Percentiles rank a stretch among this genome's conserved stretches.
phyloP scores from a whole-genome alignment of 768 basidiomycete genomes.

The Kwoniella sp. region DNA sequence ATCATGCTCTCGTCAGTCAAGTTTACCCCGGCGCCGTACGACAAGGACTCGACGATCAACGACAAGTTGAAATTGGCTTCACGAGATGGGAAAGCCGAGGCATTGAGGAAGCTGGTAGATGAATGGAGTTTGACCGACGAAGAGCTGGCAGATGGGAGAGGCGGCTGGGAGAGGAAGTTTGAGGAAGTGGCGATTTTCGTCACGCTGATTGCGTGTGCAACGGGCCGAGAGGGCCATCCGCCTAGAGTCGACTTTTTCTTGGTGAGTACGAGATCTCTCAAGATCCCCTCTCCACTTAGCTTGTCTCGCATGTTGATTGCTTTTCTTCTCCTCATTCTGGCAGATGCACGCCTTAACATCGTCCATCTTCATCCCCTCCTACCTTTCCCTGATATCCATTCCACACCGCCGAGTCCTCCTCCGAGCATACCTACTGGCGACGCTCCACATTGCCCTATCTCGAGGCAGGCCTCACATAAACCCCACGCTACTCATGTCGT shows the following conservation, averaged over 20 bases:
- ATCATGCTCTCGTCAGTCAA: conserved; percentile 13
- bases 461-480: conserved; percentile 37
- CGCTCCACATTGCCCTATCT: conserved; percentile 30
- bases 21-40: conserved; percentile 27
- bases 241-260: conserved; percentile 47
- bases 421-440: conserved; percentile 28
- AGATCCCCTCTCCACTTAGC: not conserved
- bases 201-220: conserved; percentile 35
- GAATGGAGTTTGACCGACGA: conserved; percentile 37
- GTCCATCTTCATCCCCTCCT: conserved; percentile 44
- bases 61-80: conserved; percentile 25
- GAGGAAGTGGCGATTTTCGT: conserved; percentile 42
- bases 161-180: conserved; percentile 28
- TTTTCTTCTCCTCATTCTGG: not conserved
- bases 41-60: conserved; percentile 31
- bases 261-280: conserved; percentile 32
- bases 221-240: conserved; percentile 30
- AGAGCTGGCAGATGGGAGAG: conserved; percentile 27
- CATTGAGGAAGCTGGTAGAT: conserved; percentile 22
- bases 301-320: not conserved
- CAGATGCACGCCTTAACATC: conserved; percentile 49
- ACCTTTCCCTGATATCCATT: conserved; percentile 26
- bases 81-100: conserved; percentile 21
- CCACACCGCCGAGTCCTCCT: conserved; percentile 36
- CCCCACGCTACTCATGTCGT: conserved; percentile 30